These are phyloP conservation scores for Kodamaea derodonti DNA, from an alignment of 1,139 yeast species.

Conservation along the genomic window DNA sequence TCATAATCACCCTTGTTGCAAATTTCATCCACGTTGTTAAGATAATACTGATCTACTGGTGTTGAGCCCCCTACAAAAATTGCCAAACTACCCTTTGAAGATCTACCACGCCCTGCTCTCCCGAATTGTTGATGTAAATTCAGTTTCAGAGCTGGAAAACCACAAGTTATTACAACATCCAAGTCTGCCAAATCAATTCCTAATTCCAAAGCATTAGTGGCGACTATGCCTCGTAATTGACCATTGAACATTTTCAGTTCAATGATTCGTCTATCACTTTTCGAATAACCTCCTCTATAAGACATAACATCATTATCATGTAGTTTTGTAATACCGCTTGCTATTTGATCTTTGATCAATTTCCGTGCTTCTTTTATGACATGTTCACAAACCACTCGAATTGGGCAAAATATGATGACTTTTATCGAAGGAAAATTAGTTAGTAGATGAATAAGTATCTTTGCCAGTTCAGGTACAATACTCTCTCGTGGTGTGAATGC, in stretches of 20 bases:
- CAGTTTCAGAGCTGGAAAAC: conserved; percentile 83
- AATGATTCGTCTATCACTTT: conserved; percentile 77
- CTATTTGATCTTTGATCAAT: conserved; percentile 14
- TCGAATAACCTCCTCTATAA: conserved; percentile 92
- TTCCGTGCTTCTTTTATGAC: conserved; percentile 77
- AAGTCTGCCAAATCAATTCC: conserved; percentile 93
- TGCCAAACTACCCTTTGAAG: conserved; percentile 63
- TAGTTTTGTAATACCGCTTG: conserved; percentile 33
- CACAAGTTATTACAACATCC: conserved; percentile 88
- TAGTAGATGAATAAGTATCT: conserved; percentile 59
- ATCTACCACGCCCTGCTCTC: conserved; percentile 83
- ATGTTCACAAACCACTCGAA: conserved; percentile 80
- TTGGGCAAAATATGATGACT: conserved; percentile 86
- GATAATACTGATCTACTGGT: conserved; percentile 84
- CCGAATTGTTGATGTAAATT: conserved; percentile 95
- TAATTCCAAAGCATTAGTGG: conserved; percentile 91
- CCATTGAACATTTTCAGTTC: conserved; percentile 91
- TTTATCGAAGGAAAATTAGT: conserved; percentile 51
- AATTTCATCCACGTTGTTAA: conserved; percentile 66
- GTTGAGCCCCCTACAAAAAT: conserved; percentile 78
- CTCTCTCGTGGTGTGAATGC: conserved; percentile 52
- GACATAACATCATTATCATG: conserved; percentile 71
- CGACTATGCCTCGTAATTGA: conserved; percentile 75
- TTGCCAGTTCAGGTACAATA: conserved; percentile 73
- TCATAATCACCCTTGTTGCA: conserved; percentile 40